Percentiles rank a stretch among this genome's conserved stretches.
Conservation (phyloP, 179 eudicot genomes). For the Corrigiola litoralis region DNA sequence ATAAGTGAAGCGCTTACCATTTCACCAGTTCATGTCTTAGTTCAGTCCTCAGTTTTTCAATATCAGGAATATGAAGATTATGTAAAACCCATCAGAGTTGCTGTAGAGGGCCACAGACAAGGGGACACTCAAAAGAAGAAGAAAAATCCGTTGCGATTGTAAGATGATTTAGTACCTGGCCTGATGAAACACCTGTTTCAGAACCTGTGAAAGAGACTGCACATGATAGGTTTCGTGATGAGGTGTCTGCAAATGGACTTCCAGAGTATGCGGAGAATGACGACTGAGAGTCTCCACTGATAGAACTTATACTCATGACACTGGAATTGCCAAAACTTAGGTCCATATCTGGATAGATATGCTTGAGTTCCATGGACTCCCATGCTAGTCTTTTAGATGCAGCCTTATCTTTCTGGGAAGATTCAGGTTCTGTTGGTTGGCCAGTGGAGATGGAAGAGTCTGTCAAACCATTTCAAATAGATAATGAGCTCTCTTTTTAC, state of each 20-base stretch:
- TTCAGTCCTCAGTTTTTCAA: conserved; percentile 10
- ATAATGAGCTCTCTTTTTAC: no score
- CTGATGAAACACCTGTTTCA: not conserved
- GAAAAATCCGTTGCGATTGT: no score
- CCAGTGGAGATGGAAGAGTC: no score
- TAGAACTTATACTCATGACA: conserved; percentile 3
- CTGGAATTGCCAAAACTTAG: conserved; percentile 20
- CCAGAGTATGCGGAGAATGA: conserved; percentile 33
- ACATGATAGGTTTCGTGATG: not conserved
- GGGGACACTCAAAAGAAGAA: not conserved
- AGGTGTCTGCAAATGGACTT: conserved; percentile 8
- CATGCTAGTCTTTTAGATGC: no score
- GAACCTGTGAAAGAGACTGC: no score
- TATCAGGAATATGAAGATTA: conserved; percentile 1
- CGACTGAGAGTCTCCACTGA: no score
- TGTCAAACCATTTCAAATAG: no score
- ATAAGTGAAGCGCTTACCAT: conserved; percentile 3
- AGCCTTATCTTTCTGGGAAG: no score
- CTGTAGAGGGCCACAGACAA: not conserved
- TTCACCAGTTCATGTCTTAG: conserved; percentile 9
- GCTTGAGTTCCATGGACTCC: no score
- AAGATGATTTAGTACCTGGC: not conserved
- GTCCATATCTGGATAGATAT: conserved; percentile 11
- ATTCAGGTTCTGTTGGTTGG: no score
- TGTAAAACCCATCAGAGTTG: no score